Evolutionary conservation across 371 early-diverging fungal species (phyloP).

Genomic region (Batkoa obscura): DNA sequence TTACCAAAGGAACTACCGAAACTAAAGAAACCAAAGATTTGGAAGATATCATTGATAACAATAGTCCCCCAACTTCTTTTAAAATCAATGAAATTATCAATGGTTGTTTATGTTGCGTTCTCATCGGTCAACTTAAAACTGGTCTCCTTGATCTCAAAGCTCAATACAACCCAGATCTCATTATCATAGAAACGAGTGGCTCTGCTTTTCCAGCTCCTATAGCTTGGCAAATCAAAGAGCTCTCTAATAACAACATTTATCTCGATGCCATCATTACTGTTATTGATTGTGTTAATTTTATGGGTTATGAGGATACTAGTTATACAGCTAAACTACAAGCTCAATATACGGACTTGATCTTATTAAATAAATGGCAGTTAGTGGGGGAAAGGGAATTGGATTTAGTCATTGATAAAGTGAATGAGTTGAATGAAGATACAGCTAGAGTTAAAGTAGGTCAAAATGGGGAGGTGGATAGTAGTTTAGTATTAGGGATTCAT

Average conservation of each 20-base stretch:
- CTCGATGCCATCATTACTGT: conserved; percentile 88
- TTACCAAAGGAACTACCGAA: conserved; percentile 21
- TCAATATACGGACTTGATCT: conserved; percentile 83
- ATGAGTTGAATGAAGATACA: conserved; percentile 84
- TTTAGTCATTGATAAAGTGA: conserved; percentile 69
- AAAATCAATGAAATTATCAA: conserved; percentile 90
- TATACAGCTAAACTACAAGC: conserved; percentile 89
- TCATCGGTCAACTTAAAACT: conserved; percentile 89
- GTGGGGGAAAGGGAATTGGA: conserved; percentile 70
- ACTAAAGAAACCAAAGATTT: conserved; percentile 30
- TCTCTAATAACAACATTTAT: conserved; percentile 49
- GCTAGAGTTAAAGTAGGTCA: conserved; percentile 58
- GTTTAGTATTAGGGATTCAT: conserved; percentile 70
- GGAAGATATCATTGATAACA: no score
- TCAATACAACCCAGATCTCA: conserved; percentile 68
- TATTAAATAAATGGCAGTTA: conserved; percentile 82
- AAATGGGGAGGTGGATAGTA: conserved; percentile 37
- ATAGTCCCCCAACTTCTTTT: conserved; percentile 71
- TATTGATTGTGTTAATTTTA: conserved; percentile 85
- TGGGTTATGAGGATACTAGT: conserved; percentile 84
- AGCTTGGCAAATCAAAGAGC: conserved; percentile 86
- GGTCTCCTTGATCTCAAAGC: conserved; percentile 74
- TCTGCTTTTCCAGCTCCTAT: conserved; percentile 90
- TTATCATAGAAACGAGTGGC: conserved; percentile 87
- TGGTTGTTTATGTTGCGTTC: conserved; percentile 91